phyloP scores from a whole-genome alignment of 768 basidiomycete species.

The Trametes cubensis region DNA sequence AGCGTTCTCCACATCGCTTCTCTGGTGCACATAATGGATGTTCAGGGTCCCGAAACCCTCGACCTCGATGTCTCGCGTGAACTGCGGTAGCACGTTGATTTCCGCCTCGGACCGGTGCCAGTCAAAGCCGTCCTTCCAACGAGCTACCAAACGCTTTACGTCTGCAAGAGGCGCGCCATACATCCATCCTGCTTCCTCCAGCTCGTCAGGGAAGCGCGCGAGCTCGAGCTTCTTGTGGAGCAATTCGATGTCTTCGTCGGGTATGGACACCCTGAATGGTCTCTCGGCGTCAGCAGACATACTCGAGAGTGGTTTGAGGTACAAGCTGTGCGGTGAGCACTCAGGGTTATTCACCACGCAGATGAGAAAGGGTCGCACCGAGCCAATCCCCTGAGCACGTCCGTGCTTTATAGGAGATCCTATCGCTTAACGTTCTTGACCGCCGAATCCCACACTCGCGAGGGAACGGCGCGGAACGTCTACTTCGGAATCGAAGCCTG shows the following conservation, averaged over 20 bases:
- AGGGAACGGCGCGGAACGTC: too few species aligned
- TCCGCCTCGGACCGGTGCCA: conserved; percentile 36
- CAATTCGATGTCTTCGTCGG: conserved; percentile 43
- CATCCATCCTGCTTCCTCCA: conserved; percentile 50
- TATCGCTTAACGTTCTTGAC: too few species aligned
- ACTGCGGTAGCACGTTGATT: conserved; percentile 40
- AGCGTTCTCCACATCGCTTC: conserved; percentile 31
- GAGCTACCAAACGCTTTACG: conserved; percentile 30
- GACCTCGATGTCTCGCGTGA: conserved; percentile 38
- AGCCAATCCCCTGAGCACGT: too few species aligned
- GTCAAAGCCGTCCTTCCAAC: conserved; percentile 36
- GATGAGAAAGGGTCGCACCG: too few species aligned
- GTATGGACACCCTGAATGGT: conserved; percentile 51
- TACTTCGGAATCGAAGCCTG: too few species aligned
- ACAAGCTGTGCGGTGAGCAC: too few species aligned
- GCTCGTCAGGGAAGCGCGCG: conserved; percentile 57
- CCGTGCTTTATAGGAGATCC: too few species aligned
- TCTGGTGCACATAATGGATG: conserved; percentile 42
- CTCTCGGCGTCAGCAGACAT: conserved; percentile 30
- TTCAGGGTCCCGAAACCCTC: conserved; percentile 37
- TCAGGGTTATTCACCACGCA: too few species aligned
- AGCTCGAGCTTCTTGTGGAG: conserved; percentile 52
- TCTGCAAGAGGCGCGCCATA: conserved; percentile 47
- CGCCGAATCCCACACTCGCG: too few species aligned
- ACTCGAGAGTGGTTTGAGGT: too few species aligned